These are phyloP conservation scores for Neurospora sublineolata DNA, from an alignment of 495 filamentous ascomycete genomes.

Conservation along the genomic window DNA sequence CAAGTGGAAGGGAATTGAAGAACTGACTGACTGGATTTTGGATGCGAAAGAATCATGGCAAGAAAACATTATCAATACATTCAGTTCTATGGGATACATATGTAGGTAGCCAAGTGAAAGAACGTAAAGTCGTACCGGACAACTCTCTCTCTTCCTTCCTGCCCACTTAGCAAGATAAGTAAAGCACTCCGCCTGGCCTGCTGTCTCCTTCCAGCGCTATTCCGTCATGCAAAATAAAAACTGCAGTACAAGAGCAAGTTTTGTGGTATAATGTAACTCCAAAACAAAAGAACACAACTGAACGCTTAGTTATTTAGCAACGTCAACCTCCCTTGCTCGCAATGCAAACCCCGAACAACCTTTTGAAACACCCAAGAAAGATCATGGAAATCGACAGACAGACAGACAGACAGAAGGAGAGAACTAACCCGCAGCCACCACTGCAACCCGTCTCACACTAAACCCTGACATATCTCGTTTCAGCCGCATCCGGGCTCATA, in stretches of 20 bases:
- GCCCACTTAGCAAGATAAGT: background rate
- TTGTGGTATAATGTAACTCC: background rate
- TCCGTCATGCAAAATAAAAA: background rate
- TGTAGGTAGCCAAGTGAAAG: background rate
- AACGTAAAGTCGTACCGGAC: background rate
- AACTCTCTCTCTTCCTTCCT: background rate
- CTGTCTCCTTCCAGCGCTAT: background rate
- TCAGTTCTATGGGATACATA: background rate
- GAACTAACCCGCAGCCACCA: background rate
- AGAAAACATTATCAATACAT: background rate
- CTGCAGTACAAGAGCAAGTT: background rate
- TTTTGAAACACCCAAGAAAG: background rate
- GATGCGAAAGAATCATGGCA: background rate
- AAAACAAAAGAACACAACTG: background rate
- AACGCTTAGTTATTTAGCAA: background rate
- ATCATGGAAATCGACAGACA: background rate
- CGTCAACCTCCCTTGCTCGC: background rate
- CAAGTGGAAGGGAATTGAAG: background rate
- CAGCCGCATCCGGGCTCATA: background rate
- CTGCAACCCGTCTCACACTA: background rate
- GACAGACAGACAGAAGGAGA: background rate
- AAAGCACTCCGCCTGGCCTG: background rate
- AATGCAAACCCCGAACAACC: background rate
- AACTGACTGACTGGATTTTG: too few relatives aligned
- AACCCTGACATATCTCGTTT: background rate